Evolutionary conservation across 2,329 filamentous ascomycete genomes (phyloP).

Genomic region (Erysiphe neolycopersici): DNA sequence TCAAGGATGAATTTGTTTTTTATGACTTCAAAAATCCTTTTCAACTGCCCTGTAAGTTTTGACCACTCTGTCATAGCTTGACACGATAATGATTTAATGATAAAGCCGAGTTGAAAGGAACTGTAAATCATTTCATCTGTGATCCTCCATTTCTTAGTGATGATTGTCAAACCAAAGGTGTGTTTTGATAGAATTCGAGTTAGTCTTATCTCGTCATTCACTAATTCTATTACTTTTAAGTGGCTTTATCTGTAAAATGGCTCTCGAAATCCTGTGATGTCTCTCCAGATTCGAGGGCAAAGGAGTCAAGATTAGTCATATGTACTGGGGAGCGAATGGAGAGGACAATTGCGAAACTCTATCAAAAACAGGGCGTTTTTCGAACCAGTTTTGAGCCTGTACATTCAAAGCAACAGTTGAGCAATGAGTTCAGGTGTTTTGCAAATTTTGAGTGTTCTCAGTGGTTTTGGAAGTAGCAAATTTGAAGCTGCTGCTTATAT

Average conservation of each 20-base stretch:
- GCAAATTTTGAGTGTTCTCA: conserved; percentile 43
- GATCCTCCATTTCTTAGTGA: conserved; percentile 60
- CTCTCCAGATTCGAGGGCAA: neutral
- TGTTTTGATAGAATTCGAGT: neutral
- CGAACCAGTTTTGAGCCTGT: conserved; percentile 42
- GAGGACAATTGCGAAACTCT: conserved; percentile 35
- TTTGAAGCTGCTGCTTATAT: too few relatives aligned
- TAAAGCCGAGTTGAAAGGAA: conserved; percentile 28
- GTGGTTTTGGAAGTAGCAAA: conserved; percentile 17
- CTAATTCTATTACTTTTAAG: conserved; percentile 15
- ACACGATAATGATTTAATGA: neutral
- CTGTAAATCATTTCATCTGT: conserved; percentile 40
- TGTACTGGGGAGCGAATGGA: conserved; percentile 62
- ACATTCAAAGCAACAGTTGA: conserved; percentile 39
- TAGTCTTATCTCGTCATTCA: neutral
- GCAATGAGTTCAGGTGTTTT: conserved; percentile 61
- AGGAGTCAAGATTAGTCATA: conserved; percentile 23
- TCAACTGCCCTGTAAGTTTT: conserved; percentile 27
- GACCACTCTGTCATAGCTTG: neutral
- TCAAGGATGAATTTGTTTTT: conserved; percentile 37
- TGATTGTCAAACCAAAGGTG: conserved; percentile 58
- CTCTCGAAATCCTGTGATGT: conserved; percentile 22
- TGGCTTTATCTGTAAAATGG: conserved; percentile 50
- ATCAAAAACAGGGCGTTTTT: conserved; percentile 30
- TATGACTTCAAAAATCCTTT: conserved; percentile 51